Evolutionary conservation across 441 rosid genomes (phyloP), one percentile per base, ranked within the genome.

Genomic region (Adansonia grandidieri): DNA sequence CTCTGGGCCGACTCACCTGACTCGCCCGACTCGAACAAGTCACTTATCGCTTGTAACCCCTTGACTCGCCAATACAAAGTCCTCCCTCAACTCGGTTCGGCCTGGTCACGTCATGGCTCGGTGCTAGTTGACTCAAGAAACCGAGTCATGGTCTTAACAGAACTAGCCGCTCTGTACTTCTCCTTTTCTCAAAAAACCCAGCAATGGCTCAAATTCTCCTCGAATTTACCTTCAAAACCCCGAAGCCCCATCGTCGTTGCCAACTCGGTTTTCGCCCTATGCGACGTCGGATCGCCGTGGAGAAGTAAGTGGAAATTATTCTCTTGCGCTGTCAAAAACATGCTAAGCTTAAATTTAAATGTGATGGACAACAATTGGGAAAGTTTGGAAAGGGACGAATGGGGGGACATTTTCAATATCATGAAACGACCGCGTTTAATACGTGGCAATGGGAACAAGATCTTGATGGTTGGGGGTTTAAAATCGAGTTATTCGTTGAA

Each of bases 251-350:
- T 95, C 48, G 78, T 92, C 17, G 80, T 87, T 54, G 86, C 85
- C 20, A 85, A 88, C 78, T 88, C 96, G 0, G 91, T 90, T 40
- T 93, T 88, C 80, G 89, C 96, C 10, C 69, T 95, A 1, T 95
- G 97, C 61, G 97, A 94, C 61, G 87, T 94, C 6, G 97, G 98
- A 37, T 91, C 98, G 5, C 94, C 97, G 0, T 94, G 96, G 95
- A 85, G 97, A 63, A 86, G 90, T 32, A 93, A 92, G 71, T 91
- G 98, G 97, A 90, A 94, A 79, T 88, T 92, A 10, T 92, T 91
- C 80, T 85, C 86, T 0, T 90, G 96, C 67, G 82, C 83, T 17
- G 76, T 91, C 6, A 71, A 84, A 1, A 85, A 74, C 7, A 81
- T 85, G 22, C 77, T 73, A 40, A 77, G 32, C 32, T 28, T 28